Evolutionary conservation across 139 green algal genomes (phyloP).

Genomic region (Micractinium conductrix): DNA sequence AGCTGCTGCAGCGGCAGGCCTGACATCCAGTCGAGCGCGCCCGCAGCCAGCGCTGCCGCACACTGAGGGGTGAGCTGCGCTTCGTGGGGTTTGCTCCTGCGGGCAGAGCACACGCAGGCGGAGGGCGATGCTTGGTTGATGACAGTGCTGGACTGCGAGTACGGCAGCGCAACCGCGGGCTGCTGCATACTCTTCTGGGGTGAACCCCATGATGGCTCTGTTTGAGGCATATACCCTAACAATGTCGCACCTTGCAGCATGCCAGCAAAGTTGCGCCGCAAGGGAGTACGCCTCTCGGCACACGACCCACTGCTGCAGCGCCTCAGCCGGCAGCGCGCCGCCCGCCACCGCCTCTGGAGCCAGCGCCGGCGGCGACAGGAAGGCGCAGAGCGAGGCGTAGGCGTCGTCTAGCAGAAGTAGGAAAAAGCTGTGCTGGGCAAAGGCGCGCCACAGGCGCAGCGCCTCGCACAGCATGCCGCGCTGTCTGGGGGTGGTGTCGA

Average conservation of each 20-base stretch:
- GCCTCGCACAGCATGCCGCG: slow-evolving; percentile 46
- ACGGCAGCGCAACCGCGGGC: too few species aligned
- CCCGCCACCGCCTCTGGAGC: neutral
- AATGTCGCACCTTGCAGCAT: slow-evolving; percentile 29
- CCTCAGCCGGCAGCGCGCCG: neutral
- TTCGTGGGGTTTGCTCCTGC: slow-evolving; percentile 3
- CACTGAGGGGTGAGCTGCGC: slow-evolving; percentile 25
- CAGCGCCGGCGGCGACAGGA: slow-evolving; percentile 31
- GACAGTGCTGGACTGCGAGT: too few species aligned
- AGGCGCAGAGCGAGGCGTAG: slow-evolving; percentile 43
- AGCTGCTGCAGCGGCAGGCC: slow-evolving; percentile 24
- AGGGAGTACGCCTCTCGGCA: slow-evolving; percentile 41
- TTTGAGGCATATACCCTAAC: too few species aligned
- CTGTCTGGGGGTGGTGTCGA: neutral
- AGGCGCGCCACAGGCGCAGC: slow-evolving; percentile 59
- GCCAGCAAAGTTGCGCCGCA: slow-evolving; percentile 42
- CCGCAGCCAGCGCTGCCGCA: neutral
- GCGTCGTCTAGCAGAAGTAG: slow-evolving; percentile 49
- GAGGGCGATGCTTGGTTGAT: too few species aligned
- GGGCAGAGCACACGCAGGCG: too few species aligned
- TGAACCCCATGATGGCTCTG: too few species aligned
- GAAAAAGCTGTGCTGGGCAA: slow-evolving; percentile 53
- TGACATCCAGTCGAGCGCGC: slow-evolving; percentile 10
- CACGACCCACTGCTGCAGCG: slow-evolving; percentile 32
- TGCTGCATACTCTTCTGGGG: too few species aligned